Evolutionary conservation across 2,329 filamentous ascomycete species (phyloP), one percentile per base, ranked within the genome.

Genomic region (Dothidotthia symphoricarpi): DNA sequence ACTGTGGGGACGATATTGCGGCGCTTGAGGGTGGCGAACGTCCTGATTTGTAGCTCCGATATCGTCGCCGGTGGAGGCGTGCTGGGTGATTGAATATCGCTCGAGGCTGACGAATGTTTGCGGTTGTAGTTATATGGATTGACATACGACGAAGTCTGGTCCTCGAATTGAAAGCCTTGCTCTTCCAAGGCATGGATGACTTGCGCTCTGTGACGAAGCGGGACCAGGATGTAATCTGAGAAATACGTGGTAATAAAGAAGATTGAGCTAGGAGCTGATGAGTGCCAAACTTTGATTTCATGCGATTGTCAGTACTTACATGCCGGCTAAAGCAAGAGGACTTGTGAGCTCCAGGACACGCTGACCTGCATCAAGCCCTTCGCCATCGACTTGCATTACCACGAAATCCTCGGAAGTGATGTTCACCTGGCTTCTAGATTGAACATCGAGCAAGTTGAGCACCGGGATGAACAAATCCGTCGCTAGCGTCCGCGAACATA

Each of bases 201-300:
- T 26, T 82, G 83, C 16, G 78, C 71, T 34, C 85, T 82, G 57
- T 85, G 82, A 60, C 83, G 86, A 36, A 76, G 76, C 1, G 93
- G 90, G 1, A 96, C 88, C 24, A 97, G 77, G 55, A 98, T 94
- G 68, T 95, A 97, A 70, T 98, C 91, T 24, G 87, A 93, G 69
- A 95, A 97, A 69, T 97, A 98, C 22, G 89, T 96, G 3, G 91
- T 96, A 65, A 96, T 95, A 76, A 97, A 97, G 74, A 97, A 96
- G 61, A 98, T 95, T 36, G 91, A 87, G 35, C 79, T 82, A 22
- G 9, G 19, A 6, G 9, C 5, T 5, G 5, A 31, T 19, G 9
- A 7, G 1, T n/a, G 24, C 28, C 51, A 15, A 57, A 43, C 11
- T 10, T n/a, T n/a, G 14, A 25, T 10, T 8, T 28, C 16, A 16